phyloP scores from a whole-genome alignment of 441 rosid species.

The Aleurites moluccanus region DNA sequence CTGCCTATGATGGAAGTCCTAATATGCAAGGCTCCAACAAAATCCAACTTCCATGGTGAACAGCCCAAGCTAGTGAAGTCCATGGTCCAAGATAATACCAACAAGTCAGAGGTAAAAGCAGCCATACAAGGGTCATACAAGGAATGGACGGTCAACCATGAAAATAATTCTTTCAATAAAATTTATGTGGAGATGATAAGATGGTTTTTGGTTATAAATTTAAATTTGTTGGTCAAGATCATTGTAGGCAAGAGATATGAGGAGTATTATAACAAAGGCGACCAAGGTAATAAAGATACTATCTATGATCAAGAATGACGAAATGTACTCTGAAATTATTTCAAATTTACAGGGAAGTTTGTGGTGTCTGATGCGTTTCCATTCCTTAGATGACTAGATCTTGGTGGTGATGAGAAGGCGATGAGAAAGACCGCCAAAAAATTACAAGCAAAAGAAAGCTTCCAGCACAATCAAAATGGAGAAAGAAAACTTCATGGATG shows the following conservation, averaged over 20 bases:
- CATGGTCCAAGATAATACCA: too few species aligned
- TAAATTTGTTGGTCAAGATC: constrained; percentile 35
- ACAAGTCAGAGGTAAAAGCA: constrained; percentile 27
- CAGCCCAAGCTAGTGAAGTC: too few species aligned
- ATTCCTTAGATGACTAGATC: constrained; percentile 40
- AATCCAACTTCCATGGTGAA: too few species aligned
- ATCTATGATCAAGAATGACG: constrained; percentile 1
- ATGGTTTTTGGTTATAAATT: constrained; percentile 35
- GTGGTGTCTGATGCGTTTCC: constrained; percentile 44
- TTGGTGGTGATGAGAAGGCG: constrained; percentile 30
- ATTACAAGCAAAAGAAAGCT: constrained; percentile 32
- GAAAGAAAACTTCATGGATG: constrained; percentile 38
- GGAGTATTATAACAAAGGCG: constrained; percentile 15
- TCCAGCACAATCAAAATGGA: neutral
- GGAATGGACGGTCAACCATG: constrained; percentile 13
- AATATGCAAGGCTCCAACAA: too few species aligned
- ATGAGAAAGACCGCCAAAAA: constrained; percentile 38
- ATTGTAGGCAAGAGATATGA: constrained; percentile 35
- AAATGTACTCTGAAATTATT: constrained; percentile 16
- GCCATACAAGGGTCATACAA: constrained; percentile 27
- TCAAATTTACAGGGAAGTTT: constrained; percentile 26
- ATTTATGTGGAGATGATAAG: constrained; percentile 39
- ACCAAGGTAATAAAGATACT: neutral
- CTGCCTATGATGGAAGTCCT: too few species aligned
- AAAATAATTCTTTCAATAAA: constrained; percentile 1